phyloP scores from a whole-genome alignment of 1,139 yeast genomes.

The Hemisphaericaspora subhashii region DNA sequence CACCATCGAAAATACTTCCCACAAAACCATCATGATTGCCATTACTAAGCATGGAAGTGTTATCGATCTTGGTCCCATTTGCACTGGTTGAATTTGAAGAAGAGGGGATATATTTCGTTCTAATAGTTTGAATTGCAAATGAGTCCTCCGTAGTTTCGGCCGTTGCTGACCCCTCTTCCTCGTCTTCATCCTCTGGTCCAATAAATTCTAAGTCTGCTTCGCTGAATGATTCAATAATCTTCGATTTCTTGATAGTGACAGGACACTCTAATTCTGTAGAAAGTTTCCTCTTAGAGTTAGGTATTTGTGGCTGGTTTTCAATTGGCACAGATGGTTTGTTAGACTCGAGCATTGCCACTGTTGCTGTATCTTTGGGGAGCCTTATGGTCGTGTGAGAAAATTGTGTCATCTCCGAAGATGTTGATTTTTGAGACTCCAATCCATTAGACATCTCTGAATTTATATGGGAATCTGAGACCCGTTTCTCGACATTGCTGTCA shows the following conservation, averaged over 20 bases:
- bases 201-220: conserved; percentile 11
- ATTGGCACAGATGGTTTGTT: background rate
- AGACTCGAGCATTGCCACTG: no score
- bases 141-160: conserved; percentile 10
- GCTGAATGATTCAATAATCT: conserved; percentile 10
- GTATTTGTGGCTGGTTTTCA: background rate
- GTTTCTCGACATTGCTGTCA: no score
- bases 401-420: no score
- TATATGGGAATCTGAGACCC: no score
- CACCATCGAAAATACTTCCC: background rate
- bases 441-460: background rate
- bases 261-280: background rate
- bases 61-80: conserved; percentile 2
- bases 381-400: no score
- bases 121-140: conserved; percentile 9
- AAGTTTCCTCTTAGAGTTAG: background rate
- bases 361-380: no score
- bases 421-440: no score
- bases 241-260: conserved; percentile 13
- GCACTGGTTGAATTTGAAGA: conserved; percentile 6
- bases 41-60: background rate
- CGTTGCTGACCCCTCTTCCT: conserved; percentile 1
- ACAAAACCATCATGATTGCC: background rate
- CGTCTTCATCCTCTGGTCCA: conserved; percentile 7
- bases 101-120: conserved; percentile 13